Evolutionary conservation across 192 early-diverging fungal species (phyloP), one percentile per base, ranked within the genome.

Genomic region (Backusella morwellensis): DNA sequence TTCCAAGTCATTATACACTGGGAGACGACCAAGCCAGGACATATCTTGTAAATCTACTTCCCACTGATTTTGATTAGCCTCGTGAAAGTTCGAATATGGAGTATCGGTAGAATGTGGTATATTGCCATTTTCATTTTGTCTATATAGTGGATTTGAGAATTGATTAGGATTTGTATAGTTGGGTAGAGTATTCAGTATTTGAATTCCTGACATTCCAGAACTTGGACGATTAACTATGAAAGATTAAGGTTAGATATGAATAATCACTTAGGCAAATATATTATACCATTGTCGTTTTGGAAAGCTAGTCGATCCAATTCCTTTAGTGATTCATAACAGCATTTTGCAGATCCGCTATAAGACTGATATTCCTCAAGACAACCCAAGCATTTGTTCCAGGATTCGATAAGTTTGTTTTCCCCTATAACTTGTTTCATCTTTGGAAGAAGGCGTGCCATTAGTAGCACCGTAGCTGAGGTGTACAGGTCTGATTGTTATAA

Each of bases 361-460:
- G 72, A 74, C 26, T 47, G 36, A 12, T 74, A 56, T 19, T 74
- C 44, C 2, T 50, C 44, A 35, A 74, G 72, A 74, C 72, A 74
- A 3, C 29, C 72, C 19, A 74, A 34, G 5, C 72, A 74, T 59
- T 74, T 74, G 4, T 74, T 59, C 72, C 72, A 74, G 35, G 47
- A 54, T 14, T 74, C 72, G 34, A 54, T 47, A 9, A 74, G 19
- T 56, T 59, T 52, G 32, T 59, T 50, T 74, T 74, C 72, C 3
- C 52, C 72, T 21, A 74, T 74, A 21, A 52, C 3, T 36, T 59
- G 54, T 34, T 54, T 74, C 23, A 74, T 74, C 36, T 74, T 74
- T 34, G 72, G 72, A 54, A 74, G 35, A n/a, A 74, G 29, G 11
- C 72, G 72, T 35, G 72, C 72, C 72, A 74, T 74, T n/a, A 74